A percentile compares a stretch with the other conserved stretches of the same genome.
phyloP scores from a whole-genome alignment of 495 filamentous ascomycete species.

The Aspergillus diversus region DNA sequence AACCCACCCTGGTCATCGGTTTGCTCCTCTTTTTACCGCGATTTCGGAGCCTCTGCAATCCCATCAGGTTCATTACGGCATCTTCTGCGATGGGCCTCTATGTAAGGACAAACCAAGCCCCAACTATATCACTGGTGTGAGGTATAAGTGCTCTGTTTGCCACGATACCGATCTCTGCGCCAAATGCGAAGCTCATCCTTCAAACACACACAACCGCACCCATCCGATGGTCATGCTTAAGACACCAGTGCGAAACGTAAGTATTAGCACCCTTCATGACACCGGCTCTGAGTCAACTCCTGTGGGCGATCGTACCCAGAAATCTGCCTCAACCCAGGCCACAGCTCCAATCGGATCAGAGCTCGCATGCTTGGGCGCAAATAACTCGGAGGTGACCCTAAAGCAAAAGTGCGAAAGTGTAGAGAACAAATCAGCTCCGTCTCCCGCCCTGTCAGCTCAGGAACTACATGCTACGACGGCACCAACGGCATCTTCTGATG shows the following conservation, averaged over 20 bases:
- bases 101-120: slow-evolving; percentile 63
- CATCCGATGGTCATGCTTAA: slow-evolving; percentile 98
- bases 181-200: slow-evolving; percentile 85
- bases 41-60: slow-evolving; percentile 59
- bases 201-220: slow-evolving; percentile 85
- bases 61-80: slow-evolving; percentile 70
- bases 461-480: slow-evolving; percentile 36
- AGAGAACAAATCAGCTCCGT: slow-evolving; percentile 31
- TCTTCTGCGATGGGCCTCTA: slow-evolving; percentile 94
- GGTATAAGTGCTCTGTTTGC: slow-evolving; percentile 98
- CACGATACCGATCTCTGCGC: slow-evolving; percentile 96
- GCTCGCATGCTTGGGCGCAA: slow-evolving; percentile 67
- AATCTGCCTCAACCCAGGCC: slow-evolving; percentile 55
- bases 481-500: slow-evolving; percentile 5
- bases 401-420: slow-evolving; percentile 66
- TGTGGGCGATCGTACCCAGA: slow-evolving; percentile 66
- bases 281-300: slow-evolving; percentile 64
- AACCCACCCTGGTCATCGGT: slow-evolving; percentile 83
- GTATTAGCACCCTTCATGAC: slow-evolving; percentile 81
- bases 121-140: slow-evolving; percentile 78
- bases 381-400: slow-evolving; percentile 51
- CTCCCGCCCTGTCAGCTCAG: slow-evolving; percentile 4
- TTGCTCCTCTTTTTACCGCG: slow-evolving; percentile 84
- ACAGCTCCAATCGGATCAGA: slow-evolving; percentile 51
- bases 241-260: slow-evolving; percentile 87